Percentiles rank a stretch among this genome's conserved stretches.
Conservation (phyloP, 495 filamentous ascomycete genomes). For the Ramalina peruviana region DNA sequence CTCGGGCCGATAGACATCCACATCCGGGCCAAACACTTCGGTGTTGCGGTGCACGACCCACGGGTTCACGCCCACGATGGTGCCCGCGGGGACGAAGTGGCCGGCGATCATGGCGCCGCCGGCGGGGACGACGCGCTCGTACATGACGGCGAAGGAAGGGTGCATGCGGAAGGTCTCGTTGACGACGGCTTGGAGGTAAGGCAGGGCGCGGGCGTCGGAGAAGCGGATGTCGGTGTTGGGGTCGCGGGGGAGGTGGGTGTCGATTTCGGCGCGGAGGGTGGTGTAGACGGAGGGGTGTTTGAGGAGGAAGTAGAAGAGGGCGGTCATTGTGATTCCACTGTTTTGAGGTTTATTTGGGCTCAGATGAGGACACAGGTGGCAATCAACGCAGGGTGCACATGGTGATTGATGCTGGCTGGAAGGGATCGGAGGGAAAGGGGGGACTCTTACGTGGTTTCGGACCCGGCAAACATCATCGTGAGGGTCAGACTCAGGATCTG, state of each 20-base stretch:
- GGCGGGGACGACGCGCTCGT: constrained; percentile 33
- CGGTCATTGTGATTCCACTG: constrained; percentile 41
- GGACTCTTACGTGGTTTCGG: constrained; percentile 39
- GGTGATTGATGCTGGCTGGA: too few species aligned
- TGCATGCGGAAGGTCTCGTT: constrained; percentile 55
- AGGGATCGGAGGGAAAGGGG: too few species aligned
- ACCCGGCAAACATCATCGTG: constrained; percentile 52
- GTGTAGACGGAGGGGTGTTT: constrained; percentile 34
- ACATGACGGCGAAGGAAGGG: constrained; percentile 42
- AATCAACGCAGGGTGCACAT: too few species aligned
- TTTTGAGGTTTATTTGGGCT: too few species aligned
- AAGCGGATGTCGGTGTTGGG: constrained; percentile 36
- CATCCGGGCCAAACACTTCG: constrained; percentile 45
- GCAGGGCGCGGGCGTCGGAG: constrained; percentile 39
- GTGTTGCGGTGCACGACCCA: constrained; percentile 48
- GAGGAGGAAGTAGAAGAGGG: constrained; percentile 53
- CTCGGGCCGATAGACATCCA: constrained; percentile 43
- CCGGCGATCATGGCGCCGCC: constrained; percentile 23
- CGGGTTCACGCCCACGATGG: constrained; percentile 47
- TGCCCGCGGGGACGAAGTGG: constrained; percentile 41
- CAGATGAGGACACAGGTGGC: background rate
- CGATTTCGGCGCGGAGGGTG: constrained; percentile 37
- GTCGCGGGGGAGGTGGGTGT: constrained; percentile 32
- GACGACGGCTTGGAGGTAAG: constrained; percentile 51
- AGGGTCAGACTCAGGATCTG: constrained; percentile 53